Evolutionary conservation across 345 rosid species (phyloP).

Genomic region (Cardamine chenopodiifolia): DNA sequence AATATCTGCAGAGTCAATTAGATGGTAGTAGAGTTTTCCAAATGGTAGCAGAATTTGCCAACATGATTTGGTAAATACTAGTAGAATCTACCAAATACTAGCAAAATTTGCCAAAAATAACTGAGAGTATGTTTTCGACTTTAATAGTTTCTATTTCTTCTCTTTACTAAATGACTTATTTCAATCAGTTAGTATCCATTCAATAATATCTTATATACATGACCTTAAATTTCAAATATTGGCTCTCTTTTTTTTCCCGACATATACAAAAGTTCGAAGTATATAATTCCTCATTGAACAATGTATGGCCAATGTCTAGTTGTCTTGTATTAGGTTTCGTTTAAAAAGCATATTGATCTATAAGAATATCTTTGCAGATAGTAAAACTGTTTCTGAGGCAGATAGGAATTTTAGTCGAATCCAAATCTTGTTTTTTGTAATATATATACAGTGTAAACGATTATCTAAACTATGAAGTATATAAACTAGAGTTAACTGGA

Average conservation of each 20-base stretch:
- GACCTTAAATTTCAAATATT: background rate
- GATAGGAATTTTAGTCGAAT: too few relatives aligned
- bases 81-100: too few relatives aligned
- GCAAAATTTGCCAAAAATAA: too few relatives aligned
- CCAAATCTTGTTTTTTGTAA: background rate
- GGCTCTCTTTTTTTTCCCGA: background rate
- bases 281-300: background rate
- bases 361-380: constrained; percentile 13
- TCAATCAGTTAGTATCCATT: background rate
- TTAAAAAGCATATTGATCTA: background rate
- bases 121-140: background rate
- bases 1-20: too few relatives aligned
- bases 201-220: background rate
- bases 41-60: too few relatives aligned
- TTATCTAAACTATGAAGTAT: background rate
- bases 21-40: too few relatives aligned
- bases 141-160: background rate
- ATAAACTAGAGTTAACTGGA: background rate
- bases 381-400: constrained; percentile 13
- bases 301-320: background rate
- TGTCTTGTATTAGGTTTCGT: background rate
- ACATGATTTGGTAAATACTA: too few relatives aligned
- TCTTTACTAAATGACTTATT: background rate
- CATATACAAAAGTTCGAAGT: background rate
- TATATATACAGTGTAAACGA: background rate